Evolutionary conservation across 306 rosid genomes (phyloP).

Genomic region (Pyrus betulifolia): DNA sequence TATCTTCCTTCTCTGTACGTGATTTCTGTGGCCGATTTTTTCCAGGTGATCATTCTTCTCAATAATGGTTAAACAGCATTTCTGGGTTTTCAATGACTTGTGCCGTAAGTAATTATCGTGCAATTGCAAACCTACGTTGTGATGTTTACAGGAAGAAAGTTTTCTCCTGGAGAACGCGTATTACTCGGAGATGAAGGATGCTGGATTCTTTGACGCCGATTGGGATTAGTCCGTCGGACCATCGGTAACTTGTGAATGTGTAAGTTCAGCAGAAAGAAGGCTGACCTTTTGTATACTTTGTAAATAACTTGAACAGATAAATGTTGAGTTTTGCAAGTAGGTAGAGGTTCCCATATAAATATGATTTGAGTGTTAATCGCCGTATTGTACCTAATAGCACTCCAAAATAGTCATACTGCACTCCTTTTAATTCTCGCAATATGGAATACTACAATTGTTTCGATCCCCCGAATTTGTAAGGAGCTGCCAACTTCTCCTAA

Average conservation of each 20-base stretch:
- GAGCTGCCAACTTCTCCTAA: too few relatives aligned
- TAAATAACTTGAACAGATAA: too few relatives aligned
- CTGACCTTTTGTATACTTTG: neutral
- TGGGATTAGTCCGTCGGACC: constrained; percentile 43
- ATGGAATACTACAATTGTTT: too few relatives aligned
- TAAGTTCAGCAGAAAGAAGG: neutral
- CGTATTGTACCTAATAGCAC: too few relatives aligned
- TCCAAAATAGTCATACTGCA: too few relatives aligned
- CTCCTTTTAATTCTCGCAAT: too few relatives aligned
- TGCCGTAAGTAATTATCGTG: neutral
- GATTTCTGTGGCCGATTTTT: constrained; percentile 64
- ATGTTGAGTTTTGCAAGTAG: neutral
- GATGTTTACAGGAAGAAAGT: constrained; percentile 53
- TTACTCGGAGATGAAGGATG: constrained; percentile 82
- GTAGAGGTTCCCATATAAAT: neutral
- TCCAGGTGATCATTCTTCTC: constrained; percentile 36
- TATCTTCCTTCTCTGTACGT: constrained; percentile 65
- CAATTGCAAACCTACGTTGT: neutral
- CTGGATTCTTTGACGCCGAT: constrained; percentile 84
- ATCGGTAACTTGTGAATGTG: constrained; percentile 15
- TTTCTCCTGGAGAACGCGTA: constrained; percentile 70
- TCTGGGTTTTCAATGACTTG: neutral
- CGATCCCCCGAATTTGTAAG: too few relatives aligned
- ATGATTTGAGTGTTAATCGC: neutral
- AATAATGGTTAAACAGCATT: neutral